Conservation (phyloP, 495 filamentous ascomycete genomes). For the Bacidia gigantensis region DNA sequence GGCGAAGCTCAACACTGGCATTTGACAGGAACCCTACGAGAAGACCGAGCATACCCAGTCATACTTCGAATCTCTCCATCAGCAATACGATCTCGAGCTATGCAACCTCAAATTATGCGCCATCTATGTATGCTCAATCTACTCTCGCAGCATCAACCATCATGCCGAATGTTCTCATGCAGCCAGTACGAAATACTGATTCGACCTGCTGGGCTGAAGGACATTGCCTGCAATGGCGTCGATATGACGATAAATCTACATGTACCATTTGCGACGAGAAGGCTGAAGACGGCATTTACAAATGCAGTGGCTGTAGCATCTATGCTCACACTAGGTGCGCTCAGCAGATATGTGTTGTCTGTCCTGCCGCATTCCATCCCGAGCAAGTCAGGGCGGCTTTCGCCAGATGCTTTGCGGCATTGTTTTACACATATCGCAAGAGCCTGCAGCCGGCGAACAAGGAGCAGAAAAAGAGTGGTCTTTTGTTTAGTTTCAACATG, state of each 20-base stretch:
- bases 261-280: constrained; percentile 86
- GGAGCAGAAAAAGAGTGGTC: constrained; percentile 74
- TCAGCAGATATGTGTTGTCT: constrained; percentile 69
- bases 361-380: constrained; percentile 75
- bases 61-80: constrained; percentile 68
- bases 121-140: constrained; percentile 89
- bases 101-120: constrained; percentile 72
- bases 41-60: constrained; percentile 69
- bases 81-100: constrained; percentile 63
- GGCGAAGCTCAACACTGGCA: constrained; percentile 83
- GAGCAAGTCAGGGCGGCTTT: constrained; percentile 89
- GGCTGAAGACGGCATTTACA: constrained; percentile 80
- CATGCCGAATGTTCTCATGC: constrained; percentile 78
- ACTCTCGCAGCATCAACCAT: constrained; percentile 97
- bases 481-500: constrained; percentile 90
- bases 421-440: constrained; percentile 93
- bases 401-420: constrained; percentile 81
- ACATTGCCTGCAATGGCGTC: constrained; percentile 68
- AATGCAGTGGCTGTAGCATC: constrained; percentile 65
- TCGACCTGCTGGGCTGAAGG: constrained; percentile 87
- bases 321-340: constrained; percentile 70
- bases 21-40: constrained; percentile 57
- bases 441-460: constrained; percentile 58
- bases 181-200: constrained; percentile 75
- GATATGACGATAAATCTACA: constrained; percentile 49